A percentile compares a stretch with the other conserved stretches of the same genome.
Conservation (phyloP, 1,139 yeast species). For the Suzukiozyma palmioleophila region DNA sequence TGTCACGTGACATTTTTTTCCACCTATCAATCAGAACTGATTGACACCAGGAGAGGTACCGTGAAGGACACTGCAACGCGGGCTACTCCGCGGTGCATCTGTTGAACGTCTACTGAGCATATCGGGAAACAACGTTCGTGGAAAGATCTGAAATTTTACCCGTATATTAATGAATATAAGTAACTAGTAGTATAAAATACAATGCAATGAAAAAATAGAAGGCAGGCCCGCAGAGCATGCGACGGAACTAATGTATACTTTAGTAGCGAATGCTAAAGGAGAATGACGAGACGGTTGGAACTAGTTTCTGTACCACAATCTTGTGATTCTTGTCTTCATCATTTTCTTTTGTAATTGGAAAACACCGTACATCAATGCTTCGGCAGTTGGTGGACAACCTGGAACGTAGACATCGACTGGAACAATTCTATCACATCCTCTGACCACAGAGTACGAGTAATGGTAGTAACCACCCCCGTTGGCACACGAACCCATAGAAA, state of each 20-base stretch:
- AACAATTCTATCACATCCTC: constrained; percentile 85
- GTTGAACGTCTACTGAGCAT: too few species aligned
- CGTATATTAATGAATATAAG: constrained; percentile 1
- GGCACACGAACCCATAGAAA: constrained; percentile 93
- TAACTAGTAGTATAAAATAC: constrained; percentile 1
- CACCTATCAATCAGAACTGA: too few species aligned
- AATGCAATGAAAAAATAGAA: constrained; percentile 1
- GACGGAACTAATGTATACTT: background rate
- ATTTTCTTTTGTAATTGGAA: constrained; percentile 87
- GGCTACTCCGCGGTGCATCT: too few species aligned
- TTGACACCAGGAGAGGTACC: too few species aligned
- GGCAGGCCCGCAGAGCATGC: background rate
- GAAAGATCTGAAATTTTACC: background rate
- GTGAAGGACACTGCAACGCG: too few species aligned
- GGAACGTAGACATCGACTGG: constrained; percentile 93
- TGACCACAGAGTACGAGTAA: constrained; percentile 81
- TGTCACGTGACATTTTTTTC: too few species aligned
- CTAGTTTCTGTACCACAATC: constrained; percentile 81
- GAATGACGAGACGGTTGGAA: background rate
- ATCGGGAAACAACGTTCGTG: too few species aligned
- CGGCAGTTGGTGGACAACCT: constrained; percentile 91
- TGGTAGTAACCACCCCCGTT: constrained; percentile 94
- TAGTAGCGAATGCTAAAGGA: background rate
- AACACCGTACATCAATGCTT: constrained; percentile 87
- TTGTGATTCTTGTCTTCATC: constrained; percentile 74